Conservation (phyloP, 2,329 filamentous ascomycete species). For the Clonostachys chloroleuca region DNA sequence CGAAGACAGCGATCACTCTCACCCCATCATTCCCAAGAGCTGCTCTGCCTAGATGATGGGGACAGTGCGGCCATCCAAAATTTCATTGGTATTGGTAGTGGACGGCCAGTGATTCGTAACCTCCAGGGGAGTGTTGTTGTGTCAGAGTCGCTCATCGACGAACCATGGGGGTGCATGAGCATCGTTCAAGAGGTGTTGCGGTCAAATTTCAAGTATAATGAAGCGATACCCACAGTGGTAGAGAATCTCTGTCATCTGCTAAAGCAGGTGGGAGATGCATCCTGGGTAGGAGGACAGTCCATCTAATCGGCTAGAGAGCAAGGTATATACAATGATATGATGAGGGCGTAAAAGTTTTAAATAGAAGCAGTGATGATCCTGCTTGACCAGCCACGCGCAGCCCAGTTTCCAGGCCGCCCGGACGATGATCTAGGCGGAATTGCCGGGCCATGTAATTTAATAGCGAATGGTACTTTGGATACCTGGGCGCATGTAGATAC, state of each 20-base stretch:
- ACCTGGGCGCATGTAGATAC: too few relatives aligned
- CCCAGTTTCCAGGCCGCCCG: too few relatives aligned
- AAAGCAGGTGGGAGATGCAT: slow-evolving; percentile 51
- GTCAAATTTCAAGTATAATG: slow-evolving; percentile 41
- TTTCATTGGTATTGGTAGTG: slow-evolving; percentile 54
- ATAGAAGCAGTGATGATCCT: too few relatives aligned
- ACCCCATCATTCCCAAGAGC: slow-evolving; percentile 24
- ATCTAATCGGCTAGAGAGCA: too few relatives aligned
- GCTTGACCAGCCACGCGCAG: too few relatives aligned
- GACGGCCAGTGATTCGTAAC: slow-evolving; percentile 43
- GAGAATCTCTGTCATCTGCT: slow-evolving; percentile 64
- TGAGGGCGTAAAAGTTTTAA: too few relatives aligned
- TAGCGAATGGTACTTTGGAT: too few relatives aligned
- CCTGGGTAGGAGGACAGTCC: slow-evolving; percentile 19
- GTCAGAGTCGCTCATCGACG: slow-evolving; percentile 38
- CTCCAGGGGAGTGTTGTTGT: slow-evolving; percentile 16
- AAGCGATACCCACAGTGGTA: slow-evolving; percentile 53
- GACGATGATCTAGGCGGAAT: too few relatives aligned
- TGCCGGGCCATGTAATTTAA: too few relatives aligned
- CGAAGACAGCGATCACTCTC: slow-evolving; percentile 18
- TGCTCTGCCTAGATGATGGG: slow-evolving; percentile 51
- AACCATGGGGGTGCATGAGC: slow-evolving; percentile 55
- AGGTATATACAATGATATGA: too few relatives aligned
- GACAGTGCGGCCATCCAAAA: slow-evolving; percentile 47
- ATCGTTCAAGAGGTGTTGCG: slow-evolving; percentile 52